A percentile compares a stretch with the other conserved stretches of the same genome.
Conservation (phyloP, 148 eudicot species). For the Agrostemma githago region DNA sequence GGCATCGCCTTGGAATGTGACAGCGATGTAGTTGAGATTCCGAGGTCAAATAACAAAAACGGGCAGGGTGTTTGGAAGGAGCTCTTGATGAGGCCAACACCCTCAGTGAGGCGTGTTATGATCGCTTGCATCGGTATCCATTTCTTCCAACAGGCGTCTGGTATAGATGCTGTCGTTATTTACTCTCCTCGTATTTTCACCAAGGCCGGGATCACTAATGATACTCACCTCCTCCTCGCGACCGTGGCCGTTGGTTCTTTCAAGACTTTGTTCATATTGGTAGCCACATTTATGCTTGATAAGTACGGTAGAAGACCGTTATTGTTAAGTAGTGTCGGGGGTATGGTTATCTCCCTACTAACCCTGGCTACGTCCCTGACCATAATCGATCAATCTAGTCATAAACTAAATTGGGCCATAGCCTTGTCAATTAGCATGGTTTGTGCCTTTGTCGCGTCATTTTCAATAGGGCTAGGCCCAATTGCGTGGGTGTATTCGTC, state of each 20-base stretch:
- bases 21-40: conserved; percentile 8
- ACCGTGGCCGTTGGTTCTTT: conserved; percentile 57
- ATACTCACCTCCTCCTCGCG: conserved; percentile 45
- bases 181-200: conserved; percentile 68
- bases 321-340: conserved; percentile 41
- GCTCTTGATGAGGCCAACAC: conserved; percentile 42
- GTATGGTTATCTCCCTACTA: conserved; percentile 34
- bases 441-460: conserved; percentile 46
- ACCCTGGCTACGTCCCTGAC: conserved; percentile 47
- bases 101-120: conserved; percentile 46
- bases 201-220: conserved; percentile 47
- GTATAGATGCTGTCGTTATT: conserved; percentile 66
- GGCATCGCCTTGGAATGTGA: conserved; percentile 16
- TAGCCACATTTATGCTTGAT: conserved; percentile 45
- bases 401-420: conserved; percentile 51
- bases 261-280: conserved; percentile 32
- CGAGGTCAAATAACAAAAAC: conserved; percentile 15
- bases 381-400: conserved; percentile 1
- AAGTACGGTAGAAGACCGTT: conserved; percentile 60
- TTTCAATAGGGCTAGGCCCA: conserved; percentile 59
- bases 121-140: conserved; percentile 63
- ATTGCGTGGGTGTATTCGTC: conserved; percentile 78
- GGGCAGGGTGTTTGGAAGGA: conserved; percentile 46
- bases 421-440: conserved; percentile 36
- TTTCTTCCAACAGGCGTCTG: conserved; percentile 80